Evolutionary conservation across 768 basidiomycete genomes (phyloP), one percentile per base, ranked within the genome.

Genomic region (Exsudoporus frostii): DNA sequence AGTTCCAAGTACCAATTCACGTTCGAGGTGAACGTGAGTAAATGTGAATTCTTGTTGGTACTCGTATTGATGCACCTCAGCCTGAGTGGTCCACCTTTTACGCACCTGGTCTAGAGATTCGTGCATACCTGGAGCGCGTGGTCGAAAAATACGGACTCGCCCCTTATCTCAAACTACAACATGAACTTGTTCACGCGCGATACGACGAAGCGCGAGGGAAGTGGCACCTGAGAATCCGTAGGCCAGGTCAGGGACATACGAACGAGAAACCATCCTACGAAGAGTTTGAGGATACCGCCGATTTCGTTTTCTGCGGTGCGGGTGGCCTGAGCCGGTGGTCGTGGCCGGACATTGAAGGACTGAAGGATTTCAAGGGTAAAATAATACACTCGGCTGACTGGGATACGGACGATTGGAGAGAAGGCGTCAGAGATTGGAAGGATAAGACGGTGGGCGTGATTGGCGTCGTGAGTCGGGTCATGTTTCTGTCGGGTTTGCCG

Each of bases 321-420:
- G 84, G 84, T 5, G 57, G 57, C 11, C 64, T 85, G 41, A 82
- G 79, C 45, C 67, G 80, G 7, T 86, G 84, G 84, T 72, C 76
- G 25, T 87, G 84, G 86, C 87, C 86, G 3, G 77, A 83, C 40
- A 85, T 88, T 40, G 65, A 72, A 9, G 85, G 84, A 4, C 63
- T 86, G 27, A 67, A 80, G 15, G 71, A 65, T 8, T 88, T 83
- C 67, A 70, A 76, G 54, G 87, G 86, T 5, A 73, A 70, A 45
- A 65, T 86, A 14, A 67, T 84, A 1, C 87, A 90, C 58, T 82
- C 81, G n/a, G 86, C 85, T 0, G 63, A 77, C 2, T 86, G 85
- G 81, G 76, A 80, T 24, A 71, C 68, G 29, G 73, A 65, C 11
- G 65, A 74, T 33, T 79, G 76, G 77, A 64, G 75, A 59, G 76